Evolutionary conservation across 2,329 filamentous ascomycete species (phyloP), one percentile per base, ranked within the genome.

Genomic region (Neonectria hederae): DNA sequence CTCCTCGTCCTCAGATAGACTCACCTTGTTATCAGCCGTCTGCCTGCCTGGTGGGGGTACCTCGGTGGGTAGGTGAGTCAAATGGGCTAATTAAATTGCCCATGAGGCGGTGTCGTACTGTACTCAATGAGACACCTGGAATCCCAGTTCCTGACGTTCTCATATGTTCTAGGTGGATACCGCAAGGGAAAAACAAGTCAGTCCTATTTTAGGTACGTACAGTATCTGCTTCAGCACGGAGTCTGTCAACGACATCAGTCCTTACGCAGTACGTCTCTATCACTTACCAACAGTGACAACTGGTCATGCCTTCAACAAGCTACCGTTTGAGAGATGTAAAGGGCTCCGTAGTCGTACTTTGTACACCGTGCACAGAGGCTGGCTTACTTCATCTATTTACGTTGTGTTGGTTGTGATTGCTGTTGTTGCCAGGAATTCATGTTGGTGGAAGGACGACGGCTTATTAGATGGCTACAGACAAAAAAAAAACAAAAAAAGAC

Each of bases 141-240:
- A 19, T 30, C 22, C 48, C 10, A 45, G 24, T 49, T 54, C 17
- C 22, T 22, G 26, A 22, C 35, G 19, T 62, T 62, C 52, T 62
- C 13, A 35, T 51, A 62, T 30, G 28, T 54, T 54, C 58, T 19
- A 35, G 32, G n/a, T 22, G 24, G 32, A 62, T 62, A 56, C 52
- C 22, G 11, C 11, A 53, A 53, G 56, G 19, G 46, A 46, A 32
- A 59, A 51, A 51, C 10, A 21, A 43, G 14, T 13, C 28, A 14
- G 14, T 17, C 28, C 26, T 28, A 28, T 28, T 8, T 28, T 8
- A 6, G 26, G 26, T 28, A 28, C 26, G 26, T 28, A 7, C 32
- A 38, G 14, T 17, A 17, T 11, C 13, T 7, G 32, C 32, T 14
- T 17, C 8, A n/a, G 32, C 14, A 38, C 8, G 35, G 35, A 38